Base-by-base conservation (phyloP, 345 rosid genomes). In the Kandelia obovata region DNA sequence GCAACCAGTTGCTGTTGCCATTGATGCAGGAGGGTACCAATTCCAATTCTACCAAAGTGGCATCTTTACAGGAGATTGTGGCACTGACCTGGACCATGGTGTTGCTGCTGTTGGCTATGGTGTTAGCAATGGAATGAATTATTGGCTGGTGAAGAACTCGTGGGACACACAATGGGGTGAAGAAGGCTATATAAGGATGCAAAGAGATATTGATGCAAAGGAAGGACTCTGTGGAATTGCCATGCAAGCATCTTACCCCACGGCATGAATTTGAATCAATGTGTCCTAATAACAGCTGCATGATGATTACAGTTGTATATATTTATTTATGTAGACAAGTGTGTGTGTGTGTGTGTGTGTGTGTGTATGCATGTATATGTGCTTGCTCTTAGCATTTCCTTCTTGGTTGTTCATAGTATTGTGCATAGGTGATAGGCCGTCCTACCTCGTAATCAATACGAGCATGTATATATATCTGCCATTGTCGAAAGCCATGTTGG, bases 141-240 rank as follows among this genome's bases (percentile, higher is more conserved):
- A 73, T 55, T 77, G 77, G 77, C 28, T 72, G 11, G 62, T 77
- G 28, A 77, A 77, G 77, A 72, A 77, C 65, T 77, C 80, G 10
- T 64, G 80, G 71, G 53, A 16, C 28, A 25, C 28, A 8, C 58
- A 55, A 55, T 55, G 58, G 58, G 58, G 58, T n/a, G 58, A 55
- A 55, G 27, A 55, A 55, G 58, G 58, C 5, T 55, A 55, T 13
- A 26, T 55, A 23, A 55, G 58, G 58, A 23, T 55, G 10, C 58
- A 55, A 55, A 55, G 27, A 55, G 58, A 55, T 23, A 5, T 21
- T 23, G 27, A 21, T 55, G 58, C 58, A 55, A 2, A 55, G 58
- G 58, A 0, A 55, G 58, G 58, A 23, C 58, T 55, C 7, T 55
- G 58, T 23, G 58, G 58, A 23, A 55, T 55, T 26, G 58, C 58